Evolutionary conservation across 2,329 filamentous ascomycete genomes (phyloP).

Genomic region (Talaromyces sp.): DNA sequence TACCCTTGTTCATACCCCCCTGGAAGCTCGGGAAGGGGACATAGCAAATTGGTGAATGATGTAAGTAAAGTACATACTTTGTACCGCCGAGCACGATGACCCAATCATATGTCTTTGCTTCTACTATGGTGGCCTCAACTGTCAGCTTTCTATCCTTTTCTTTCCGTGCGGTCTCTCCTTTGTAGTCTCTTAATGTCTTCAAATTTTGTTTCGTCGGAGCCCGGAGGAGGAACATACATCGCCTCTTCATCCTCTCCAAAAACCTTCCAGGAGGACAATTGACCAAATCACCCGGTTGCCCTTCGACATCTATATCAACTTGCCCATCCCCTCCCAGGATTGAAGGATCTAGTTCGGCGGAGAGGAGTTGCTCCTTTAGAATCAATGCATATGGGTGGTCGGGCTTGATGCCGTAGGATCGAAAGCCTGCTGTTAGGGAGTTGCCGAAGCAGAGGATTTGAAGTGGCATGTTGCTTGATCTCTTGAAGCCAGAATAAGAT

Average conservation of each 20-base stretch:
- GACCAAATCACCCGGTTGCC: slow-evolving; percentile 52
- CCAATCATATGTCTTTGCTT: slow-evolving; percentile 52
- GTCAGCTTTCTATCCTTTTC: too few species aligned
- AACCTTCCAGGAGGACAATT: slow-evolving; percentile 29
- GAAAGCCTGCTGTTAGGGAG: slow-evolving; percentile 60
- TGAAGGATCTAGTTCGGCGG: slow-evolving; percentile 9
- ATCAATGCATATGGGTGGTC: slow-evolving; percentile 53
- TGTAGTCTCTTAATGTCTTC: not conserved
- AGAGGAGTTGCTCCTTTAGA: slow-evolving; percentile 49
- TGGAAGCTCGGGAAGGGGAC: not conserved
- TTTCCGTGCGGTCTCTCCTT: too few species aligned
- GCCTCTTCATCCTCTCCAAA: slow-evolving; percentile 28
- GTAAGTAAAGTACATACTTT: slow-evolving; percentile 38
- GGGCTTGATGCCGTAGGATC: slow-evolving; percentile 38
- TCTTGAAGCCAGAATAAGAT: too few species aligned
- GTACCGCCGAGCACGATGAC: slow-evolving; percentile 62
- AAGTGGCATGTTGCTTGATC: not conserved
- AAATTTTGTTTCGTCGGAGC: too few species aligned
- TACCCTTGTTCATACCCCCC: not conserved
- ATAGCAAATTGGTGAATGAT: not conserved
- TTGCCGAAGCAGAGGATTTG: slow-evolving; percentile 61
- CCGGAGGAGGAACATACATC: slow-evolving; percentile 21
- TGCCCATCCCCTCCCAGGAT: slow-evolving; percentile 22
- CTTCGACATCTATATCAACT: slow-evolving; percentile 47
- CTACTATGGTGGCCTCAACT: slow-evolving; percentile 9